Conservation (phyloP, 345 rosid genomes). For the Arabidopsis thaliana region DNA sequence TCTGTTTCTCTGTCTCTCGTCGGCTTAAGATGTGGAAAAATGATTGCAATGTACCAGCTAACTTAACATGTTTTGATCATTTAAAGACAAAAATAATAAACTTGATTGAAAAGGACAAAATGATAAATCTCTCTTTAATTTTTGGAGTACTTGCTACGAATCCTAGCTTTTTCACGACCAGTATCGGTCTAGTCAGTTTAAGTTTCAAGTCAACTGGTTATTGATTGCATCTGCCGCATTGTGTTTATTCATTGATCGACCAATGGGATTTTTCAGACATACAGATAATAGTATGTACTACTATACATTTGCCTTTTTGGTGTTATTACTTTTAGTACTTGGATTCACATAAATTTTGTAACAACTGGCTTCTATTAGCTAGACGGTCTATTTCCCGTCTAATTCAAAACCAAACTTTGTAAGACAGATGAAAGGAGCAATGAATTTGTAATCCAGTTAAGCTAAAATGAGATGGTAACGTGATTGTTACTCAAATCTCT, state of each 20-base stretch:
- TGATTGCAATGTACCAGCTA: conserved; percentile 6
- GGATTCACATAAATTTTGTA: background rate
- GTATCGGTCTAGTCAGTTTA: background rate
- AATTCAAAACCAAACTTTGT: background rate
- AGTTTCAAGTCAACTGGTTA: conserved; percentile 1
- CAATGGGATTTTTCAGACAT: background rate
- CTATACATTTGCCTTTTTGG: background rate
- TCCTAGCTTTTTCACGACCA: background rate
- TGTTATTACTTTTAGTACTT: background rate
- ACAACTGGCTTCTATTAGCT: background rate
- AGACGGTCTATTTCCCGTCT: conserved; percentile 3
- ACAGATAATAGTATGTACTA: background rate
- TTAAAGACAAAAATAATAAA: background rate
- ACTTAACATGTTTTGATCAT: conserved; percentile 4
- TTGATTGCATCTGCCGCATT: conserved; percentile 9
- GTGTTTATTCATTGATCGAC: background rate
- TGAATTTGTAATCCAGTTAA: background rate
- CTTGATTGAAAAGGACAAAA: background rate
- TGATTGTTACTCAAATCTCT: conserved; percentile 32
- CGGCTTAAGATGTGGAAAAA: conserved; percentile 24
- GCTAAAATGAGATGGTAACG: conserved; percentile 10
- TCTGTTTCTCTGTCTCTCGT: conserved; percentile 3
- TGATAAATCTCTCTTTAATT: background rate
- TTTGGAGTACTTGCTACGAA: background rate
- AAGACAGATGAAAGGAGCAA: background rate